Base-by-base conservation (phyloP, 257 asterid species). In the Nicotiana otophora region DNA sequence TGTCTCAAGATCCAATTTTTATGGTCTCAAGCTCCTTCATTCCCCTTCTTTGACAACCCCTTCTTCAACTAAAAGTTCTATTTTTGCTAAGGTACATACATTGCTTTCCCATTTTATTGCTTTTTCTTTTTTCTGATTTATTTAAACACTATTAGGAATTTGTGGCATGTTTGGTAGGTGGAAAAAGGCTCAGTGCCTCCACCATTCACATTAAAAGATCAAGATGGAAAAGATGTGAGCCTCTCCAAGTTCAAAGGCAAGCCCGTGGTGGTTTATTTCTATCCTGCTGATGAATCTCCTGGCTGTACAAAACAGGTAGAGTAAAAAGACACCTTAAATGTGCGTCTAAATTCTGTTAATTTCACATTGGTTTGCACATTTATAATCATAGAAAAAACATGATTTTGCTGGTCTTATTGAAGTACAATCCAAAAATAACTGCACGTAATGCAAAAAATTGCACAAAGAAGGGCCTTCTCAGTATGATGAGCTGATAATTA, bases 251-350 rank as follows among this genome's bases (percentile, higher is more conserved):
- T 87, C 86, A 95, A 94, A 85, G 99, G 99, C 75, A 95, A 88
- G 92, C 99, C 98, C n/a, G 94, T 91, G 4, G 88, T 95, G 74
- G 91, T 95, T 83, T 95, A 94, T 83, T 95, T 95, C 97, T 95
- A 95, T 88, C 99, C 98, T 85, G 99, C 95, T 82, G 98, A 94
- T 86, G 99, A 92, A 84, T 85, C 92, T 84, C 97, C 99, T 77
- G 97, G 98, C 16, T 95, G 99, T 85, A 95, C 98, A 82, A 94
- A 94, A 82, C 97, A 95, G 97, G 99, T 95, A 78, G 14, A 3
- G 54, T 57, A 17, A 11, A 11, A 16, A 7, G 1, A 19, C 28
- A 7, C 64, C 64, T 58, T 58, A 19, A 58, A 6, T 58, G 7
- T 58, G 28, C 26, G 64, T 58, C 11, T 17, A 19, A 57, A 57